Evolutionary conservation across 345 rosid genomes (phyloP), one percentile per base, ranked within the genome.

Genomic region (Camelina laxa): DNA sequence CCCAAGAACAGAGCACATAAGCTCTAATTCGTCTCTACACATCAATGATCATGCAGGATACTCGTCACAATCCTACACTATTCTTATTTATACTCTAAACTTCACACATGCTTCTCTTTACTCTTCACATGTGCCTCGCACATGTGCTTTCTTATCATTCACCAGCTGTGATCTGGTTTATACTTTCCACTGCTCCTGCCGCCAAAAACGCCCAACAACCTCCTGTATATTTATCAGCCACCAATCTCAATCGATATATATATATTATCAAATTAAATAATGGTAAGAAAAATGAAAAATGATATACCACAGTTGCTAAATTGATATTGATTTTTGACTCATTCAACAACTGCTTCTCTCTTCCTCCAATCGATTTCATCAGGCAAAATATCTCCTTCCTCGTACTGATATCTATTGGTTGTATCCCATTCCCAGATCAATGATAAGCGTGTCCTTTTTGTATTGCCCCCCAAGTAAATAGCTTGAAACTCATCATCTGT

Each of bases 191-290:
- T 8, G 93, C 87, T 60, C 76, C 87, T 35, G 87, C 47, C 0
- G 93, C 77, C 10, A 88, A 84, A 79, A 88, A 88, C 17, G 91
- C 91, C 93, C 91, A 87, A 78, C 91, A 85, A 53, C 93, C 87
- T 72, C 90, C 87, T 85, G 7, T 31, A 6, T 31, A 21, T 35
- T 20, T 21, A 60, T 33, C 51, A 50, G 39, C 4, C 5, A 17
- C 8, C 21, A 44, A 44, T n/a, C n/a, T n/a, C n/a, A n/a, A n/a
- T n/a, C n/a, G n/a, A n/a, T n/a, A n/a, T n/a, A n/a, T n/a, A n/a
- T n/a, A n/a, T n/a, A n/a, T n/a, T n/a, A n/a, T n/a, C n/a, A n/a
- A n/a, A n/a, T n/a, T n/a, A n/a, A 47, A 47, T 16, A 16, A 47
- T 47, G 9, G 10, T 16, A 47, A 47, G 10, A n/a, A 16, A 10